These are phyloP conservation scores for Botrytis elliptica DNA, from an alignment of 2,329 filamentous ascomycete species.

Conservation along the genomic window DNA sequence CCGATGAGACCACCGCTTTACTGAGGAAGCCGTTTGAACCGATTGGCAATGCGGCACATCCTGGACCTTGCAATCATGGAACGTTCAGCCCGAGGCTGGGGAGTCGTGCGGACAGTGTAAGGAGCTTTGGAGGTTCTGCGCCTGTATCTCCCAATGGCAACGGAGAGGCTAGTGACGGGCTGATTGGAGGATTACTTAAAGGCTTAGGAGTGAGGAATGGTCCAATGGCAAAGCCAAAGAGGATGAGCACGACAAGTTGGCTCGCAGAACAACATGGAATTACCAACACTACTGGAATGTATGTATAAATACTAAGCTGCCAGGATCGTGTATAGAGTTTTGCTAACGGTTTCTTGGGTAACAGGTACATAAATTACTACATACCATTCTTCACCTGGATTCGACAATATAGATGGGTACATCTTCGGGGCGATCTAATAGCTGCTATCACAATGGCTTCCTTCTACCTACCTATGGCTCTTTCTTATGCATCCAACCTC, in stretches of 20 bases:
- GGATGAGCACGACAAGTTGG: constrained; percentile 69
- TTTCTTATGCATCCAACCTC: constrained; percentile 89
- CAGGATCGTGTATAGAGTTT: background rate
- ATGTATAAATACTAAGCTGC: constrained; percentile 38
- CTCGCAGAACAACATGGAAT: constrained; percentile 73
- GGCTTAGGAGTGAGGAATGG: constrained; percentile 31
- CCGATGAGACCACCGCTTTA: constrained; percentile 53
- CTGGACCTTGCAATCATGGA: constrained; percentile 63
- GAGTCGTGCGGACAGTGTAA: constrained; percentile 34
- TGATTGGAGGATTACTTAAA: constrained; percentile 31
- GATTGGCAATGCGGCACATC: constrained; percentile 30
- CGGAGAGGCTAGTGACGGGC: constrained; percentile 27
- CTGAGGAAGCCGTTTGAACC: constrained; percentile 44
- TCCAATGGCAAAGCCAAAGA: constrained; percentile 46
- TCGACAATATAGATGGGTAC: constrained; percentile 77
- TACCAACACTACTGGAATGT: constrained; percentile 73
- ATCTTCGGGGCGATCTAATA: constrained; percentile 80
- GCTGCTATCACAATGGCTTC: constrained; percentile 95
- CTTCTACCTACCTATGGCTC: constrained; percentile 95
- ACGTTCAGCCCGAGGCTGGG: constrained; percentile 70
- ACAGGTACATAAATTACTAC: constrained; percentile 88
- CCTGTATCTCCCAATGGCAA: constrained; percentile 22
- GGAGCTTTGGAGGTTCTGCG: constrained; percentile 31
- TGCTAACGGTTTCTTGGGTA: constrained; percentile 3
- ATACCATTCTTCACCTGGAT: constrained; percentile 91